These are phyloP conservation scores for Aquanectria penicillioides DNA, from an alignment of 2,329 filamentous ascomycete genomes.

Conservation along the genomic window DNA sequence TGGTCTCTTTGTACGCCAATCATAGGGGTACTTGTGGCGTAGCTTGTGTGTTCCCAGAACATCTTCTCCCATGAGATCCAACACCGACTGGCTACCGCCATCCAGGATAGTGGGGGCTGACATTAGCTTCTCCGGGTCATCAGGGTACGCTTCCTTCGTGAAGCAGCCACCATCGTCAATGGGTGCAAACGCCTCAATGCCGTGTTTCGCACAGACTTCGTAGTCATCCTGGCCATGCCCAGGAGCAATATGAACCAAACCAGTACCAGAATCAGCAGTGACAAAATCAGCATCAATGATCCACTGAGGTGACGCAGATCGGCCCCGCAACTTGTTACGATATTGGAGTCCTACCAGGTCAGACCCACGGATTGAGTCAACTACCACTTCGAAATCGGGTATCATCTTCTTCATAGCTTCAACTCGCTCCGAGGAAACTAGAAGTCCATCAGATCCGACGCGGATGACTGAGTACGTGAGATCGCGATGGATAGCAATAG, in stretches of 20 bases:
- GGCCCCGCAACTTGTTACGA: slow-evolving; percentile 73
- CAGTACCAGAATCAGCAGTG: slow-evolving; percentile 88
- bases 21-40: slow-evolving; percentile 94
- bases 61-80: slow-evolving; percentile 72
- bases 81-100: slow-evolving; percentile 74
- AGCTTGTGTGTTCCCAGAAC: slow-evolving; percentile 78
- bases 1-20: slow-evolving; percentile 95
- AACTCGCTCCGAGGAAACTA: slow-evolving; percentile 78
- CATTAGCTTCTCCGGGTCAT: slow-evolving; percentile 71
- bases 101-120: slow-evolving; percentile 76
- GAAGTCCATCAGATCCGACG: slow-evolving; percentile 65
- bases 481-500: slow-evolving; percentile 82
- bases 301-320: slow-evolving; percentile 66
- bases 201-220: slow-evolving; percentile 76
- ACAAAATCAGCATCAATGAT: slow-evolving; percentile 91
- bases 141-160: slow-evolving; percentile 80
- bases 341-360: slow-evolving; percentile 75
- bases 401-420: slow-evolving; percentile 63
- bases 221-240: slow-evolving; percentile 99
- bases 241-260: slow-evolving; percentile 93
- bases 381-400: slow-evolving; percentile 64
- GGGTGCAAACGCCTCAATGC: slow-evolving; percentile 81
- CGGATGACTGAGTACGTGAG: slow-evolving; percentile 78
- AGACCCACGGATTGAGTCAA: slow-evolving; percentile 69
- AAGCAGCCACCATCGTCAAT: slow-evolving; percentile 85